These are phyloP conservation scores for Plantago rigida DNA, from an alignment of 305 asterid species.

Conservation along the genomic window DNA sequence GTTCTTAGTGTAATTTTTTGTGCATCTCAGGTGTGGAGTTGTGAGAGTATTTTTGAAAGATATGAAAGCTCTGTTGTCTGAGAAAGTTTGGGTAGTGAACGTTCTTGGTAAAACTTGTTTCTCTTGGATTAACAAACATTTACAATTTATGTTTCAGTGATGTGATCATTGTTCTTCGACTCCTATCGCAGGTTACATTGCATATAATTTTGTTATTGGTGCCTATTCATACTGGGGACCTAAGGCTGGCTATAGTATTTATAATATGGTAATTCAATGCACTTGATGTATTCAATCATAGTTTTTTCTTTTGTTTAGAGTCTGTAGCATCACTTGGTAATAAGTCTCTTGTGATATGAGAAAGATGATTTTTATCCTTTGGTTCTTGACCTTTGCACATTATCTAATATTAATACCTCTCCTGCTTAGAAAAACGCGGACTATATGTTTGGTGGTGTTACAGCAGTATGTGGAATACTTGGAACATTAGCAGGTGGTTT, in stretches of 20 bases:
- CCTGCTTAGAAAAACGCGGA: conserved; percentile 61
- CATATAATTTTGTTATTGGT: conserved; percentile 89
- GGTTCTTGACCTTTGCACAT: too few species aligned
- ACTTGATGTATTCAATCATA: too few species aligned
- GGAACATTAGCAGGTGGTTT: conserved; percentile 81
- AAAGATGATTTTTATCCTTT: too few species aligned
- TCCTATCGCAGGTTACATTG: conserved; percentile 64
- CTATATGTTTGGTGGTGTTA: conserved; percentile 76
- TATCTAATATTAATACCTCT: too few species aligned
- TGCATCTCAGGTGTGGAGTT: conserved; percentile 40
- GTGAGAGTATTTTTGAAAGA: conserved; percentile 44
- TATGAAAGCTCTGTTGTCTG: conserved; percentile 56
- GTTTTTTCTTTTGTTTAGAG: too few species aligned
- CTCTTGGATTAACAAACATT: neutral
- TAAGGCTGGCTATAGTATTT: conserved; percentile 86
- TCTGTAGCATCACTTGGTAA: conserved; percentile 21
- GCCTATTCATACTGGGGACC: conserved; percentile 99
- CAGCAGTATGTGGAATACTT: conserved; percentile 68
- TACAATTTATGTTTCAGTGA: too few species aligned
- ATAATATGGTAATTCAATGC: conserved; percentile 54
- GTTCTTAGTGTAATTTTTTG: neutral
- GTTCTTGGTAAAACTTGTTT: conserved; percentile 62
- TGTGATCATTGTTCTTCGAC: neutral
- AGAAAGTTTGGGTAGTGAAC: conserved; percentile 76
- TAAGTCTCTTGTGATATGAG: conserved; percentile 6